A percentile compares a stretch with the other conserved stretches of the same genome.
These are phyloP conservation scores for Geosmithia flava DNA, from an alignment of 2,329 filamentous ascomycete species.

Conservation along the genomic window DNA sequence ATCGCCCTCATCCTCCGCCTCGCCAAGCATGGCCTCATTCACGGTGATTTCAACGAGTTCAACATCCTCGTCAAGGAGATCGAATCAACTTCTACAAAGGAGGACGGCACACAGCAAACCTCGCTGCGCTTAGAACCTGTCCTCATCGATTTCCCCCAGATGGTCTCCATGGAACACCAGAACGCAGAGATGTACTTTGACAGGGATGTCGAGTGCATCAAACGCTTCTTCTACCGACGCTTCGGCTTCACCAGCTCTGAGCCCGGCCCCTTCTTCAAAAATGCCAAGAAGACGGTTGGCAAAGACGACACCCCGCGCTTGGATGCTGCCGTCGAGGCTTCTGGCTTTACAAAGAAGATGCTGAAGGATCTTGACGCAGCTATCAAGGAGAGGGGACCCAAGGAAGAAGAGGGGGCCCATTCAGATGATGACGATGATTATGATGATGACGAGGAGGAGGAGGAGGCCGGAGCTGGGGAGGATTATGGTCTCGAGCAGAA, in stretches of 20 bases:
- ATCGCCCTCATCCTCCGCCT: constrained; percentile 77
- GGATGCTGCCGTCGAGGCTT: constrained; percentile 82
- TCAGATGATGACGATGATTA: constrained; percentile 11
- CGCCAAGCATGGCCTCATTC: constrained; percentile 79
- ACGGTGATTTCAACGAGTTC: constrained; percentile 99
- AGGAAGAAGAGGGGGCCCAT: constrained; percentile 20
- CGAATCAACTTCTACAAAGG: constrained; percentile 17
- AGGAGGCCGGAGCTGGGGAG: constrained; percentile 5
- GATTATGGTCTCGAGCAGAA: constrained; percentile 11
- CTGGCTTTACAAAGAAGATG: constrained; percentile 95
- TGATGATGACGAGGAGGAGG: constrained; percentile 14
- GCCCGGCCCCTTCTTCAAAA: constrained; percentile 73
- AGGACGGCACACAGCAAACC: constrained; percentile 22
- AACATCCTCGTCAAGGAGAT: constrained; percentile 89
- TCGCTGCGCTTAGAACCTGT: constrained; percentile 55
- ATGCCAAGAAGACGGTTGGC: constrained; percentile 64
- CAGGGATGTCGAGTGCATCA: constrained; percentile 88
- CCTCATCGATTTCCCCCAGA: constrained; percentile 95
- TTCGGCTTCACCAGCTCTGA: constrained; percentile 80
- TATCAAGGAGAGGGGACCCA: constrained; percentile 62
- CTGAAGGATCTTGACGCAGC: constrained; percentile 85
- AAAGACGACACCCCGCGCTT: constrained; percentile 56
- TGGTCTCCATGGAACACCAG: constrained; percentile 86
- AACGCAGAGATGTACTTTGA: constrained; percentile 98
- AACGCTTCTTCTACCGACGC: constrained; percentile 79